Evolutionary conservation across 768 basidiomycete species (phyloP), one percentile per base, ranked within the genome.

Genomic region (Boletus rex-veris): DNA sequence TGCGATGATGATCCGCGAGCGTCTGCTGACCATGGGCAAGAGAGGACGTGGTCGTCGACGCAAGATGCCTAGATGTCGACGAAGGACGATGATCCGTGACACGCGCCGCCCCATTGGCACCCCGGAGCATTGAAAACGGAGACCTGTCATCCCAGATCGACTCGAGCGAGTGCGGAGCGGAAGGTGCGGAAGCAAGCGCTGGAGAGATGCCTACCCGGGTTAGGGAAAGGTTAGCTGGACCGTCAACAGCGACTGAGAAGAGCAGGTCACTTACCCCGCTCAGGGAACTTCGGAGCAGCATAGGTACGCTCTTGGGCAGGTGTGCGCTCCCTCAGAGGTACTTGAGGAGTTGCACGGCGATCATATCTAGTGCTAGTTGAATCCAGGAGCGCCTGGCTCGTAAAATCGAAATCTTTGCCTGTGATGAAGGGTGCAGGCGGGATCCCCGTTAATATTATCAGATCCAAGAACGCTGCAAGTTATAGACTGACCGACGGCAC

Each of bases 371-470:
- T 12, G 35, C 42, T 48, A 41, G 42, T 7, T 37, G 64, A 50
- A 48, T 70, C 65, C 48, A 67, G 69, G 50, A 78, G 51, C 7
- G 70, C 51, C 43, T 74, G 77, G 47, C 72, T 78, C 18, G 86
- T 75, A 71, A 95, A 97, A 75, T 96, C 91, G 68, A 96, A 97
- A 72, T 96, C 93, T 67, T 86, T 90, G 69, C 90, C 93, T 94
- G 66, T 52, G 55, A 55, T 58, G 45, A 40, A 36, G 4, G 36
- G 60, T 30, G 44, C 11, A 35, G 35, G 33, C 11, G 8, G 36
- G 15, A 42, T 24, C 30, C 38, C 21, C 43, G 45, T 53, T 28
- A 64, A 50, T 46, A 48, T 33, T 6, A 51, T 58, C 52, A 53
- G 59, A 65, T 64, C 55, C 33, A 36, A 52, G 43, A 33, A 37